These are phyloP conservation scores for Eucalyptus erythrocorys DNA, from an alignment of 345 rosid species.

Conservation along the genomic window DNA sequence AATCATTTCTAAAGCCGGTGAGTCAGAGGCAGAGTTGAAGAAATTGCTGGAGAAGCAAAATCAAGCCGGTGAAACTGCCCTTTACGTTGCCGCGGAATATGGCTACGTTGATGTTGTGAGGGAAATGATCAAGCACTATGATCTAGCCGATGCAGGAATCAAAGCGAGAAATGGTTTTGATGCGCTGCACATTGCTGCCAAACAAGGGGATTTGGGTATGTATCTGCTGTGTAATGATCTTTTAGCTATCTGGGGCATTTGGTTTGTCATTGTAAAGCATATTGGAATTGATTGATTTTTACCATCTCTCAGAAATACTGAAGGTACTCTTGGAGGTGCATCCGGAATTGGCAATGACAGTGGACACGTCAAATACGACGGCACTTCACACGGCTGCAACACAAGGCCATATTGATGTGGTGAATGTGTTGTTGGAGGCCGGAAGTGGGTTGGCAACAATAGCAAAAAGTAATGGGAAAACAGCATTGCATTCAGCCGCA, in stretches of 20 bases:
- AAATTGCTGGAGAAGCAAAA: conserved; percentile 60
- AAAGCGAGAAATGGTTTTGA: conserved; percentile 92
- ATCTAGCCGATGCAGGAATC: conserved; percentile 66
- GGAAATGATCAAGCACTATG: conserved; percentile 71
- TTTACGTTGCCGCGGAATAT: conserved; percentile 86
- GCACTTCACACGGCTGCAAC: conserved; percentile 87
- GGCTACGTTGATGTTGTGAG: conserved; percentile 65
- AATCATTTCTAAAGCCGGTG: conserved; percentile 17
- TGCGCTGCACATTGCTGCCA: conserved; percentile 93
- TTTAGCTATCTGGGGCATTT: background rate
- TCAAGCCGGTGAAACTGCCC: conserved; percentile 85
- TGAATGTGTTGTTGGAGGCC: conserved; percentile 47
- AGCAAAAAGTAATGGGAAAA: conserved; percentile 85
- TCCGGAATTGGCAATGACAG: conserved; percentile 93
- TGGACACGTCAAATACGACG: conserved; percentile 77
- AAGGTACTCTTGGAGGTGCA: conserved; percentile 55
- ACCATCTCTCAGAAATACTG: conserved; percentile 42
- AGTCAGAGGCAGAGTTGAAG: conserved; percentile 31
- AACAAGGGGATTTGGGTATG: conserved; percentile 84
- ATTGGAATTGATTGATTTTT: background rate
- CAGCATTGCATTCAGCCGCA: conserved; percentile 85
- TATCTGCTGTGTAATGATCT: background rate
- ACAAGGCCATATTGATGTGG: conserved; percentile 79
- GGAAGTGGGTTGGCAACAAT: conserved; percentile 81
- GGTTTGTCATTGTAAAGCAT: background rate